Base-by-base conservation (phyloP, 257 asterid species). In the Coffea canephora region DNA sequence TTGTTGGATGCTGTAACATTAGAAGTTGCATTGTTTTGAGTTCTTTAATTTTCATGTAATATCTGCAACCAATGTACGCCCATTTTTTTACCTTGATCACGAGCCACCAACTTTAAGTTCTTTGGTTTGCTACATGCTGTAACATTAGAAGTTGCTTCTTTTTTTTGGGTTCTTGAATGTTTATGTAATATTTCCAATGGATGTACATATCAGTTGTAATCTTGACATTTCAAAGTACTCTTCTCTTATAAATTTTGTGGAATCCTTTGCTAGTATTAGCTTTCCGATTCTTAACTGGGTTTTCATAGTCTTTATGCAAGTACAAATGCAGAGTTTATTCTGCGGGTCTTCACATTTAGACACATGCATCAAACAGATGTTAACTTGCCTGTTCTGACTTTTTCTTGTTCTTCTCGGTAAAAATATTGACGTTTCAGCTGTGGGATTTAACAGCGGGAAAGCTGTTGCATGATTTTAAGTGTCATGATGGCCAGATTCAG, bases 391-490 rank as follows among this genome's bases (percentile, higher is more conserved):
- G 10, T 39, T 23, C 31, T 69, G 12, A n/a, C 71, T 23, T 21
- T 75, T 55, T 43, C 59, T 49, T 45, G 27, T 65, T 85, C 73
- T 90, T 88, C 72, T 79, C 79, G 43, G 73, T 80, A 34, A 54
- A 79, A 74, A 72, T 78, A 59, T 59, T 81, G 52, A 62, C 85
- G 13, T 84, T 73, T 72, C 99, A 95, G 99, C 89, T 95, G 67
- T 95, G 99, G 99, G 99, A 95, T 88, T 90, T 95, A 87, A 95
- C 99, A 76, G 99, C 99, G 19, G 99, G 99, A 80, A 95, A 93
- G 93, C 90, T 95, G 84, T 77, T 95, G 91, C 99, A 95, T 78
- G 99, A 95, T 12, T 92, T 95, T 83, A 95, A 95, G 88, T 80
- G 86, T 85, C 99, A 95, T 45, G 99, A 95, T 79, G 98, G 99